Base-by-base conservation (phyloP, 1,284 basidiomycete genomes). In the Tylopilus orsonianus region DNA sequence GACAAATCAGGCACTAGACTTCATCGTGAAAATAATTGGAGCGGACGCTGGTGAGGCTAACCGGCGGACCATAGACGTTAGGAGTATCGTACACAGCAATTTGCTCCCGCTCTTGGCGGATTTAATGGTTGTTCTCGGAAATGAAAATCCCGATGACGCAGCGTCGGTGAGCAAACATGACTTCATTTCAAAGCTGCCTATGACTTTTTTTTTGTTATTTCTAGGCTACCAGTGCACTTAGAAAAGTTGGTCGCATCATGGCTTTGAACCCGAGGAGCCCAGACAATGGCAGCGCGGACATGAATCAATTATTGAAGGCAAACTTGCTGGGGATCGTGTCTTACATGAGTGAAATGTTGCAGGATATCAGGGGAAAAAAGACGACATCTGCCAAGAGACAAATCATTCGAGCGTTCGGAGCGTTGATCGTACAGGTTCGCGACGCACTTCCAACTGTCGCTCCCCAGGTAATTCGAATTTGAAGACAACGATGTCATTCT, bases 251-350 rank as follows among this genome's bases (percentile, higher is more conserved):
- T 53, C 63, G 64, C 38, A 61, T 70, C 36, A 54, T 75, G 59
- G 59, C 58, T 20, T 24, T 24, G 9, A 40, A 59, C 52, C 56
- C 53, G 40, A 57, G 61, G 3, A 59, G 59, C 48, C 53, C 48
- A 40, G 47, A 55, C 34, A 52, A 56, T 48, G 33, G 65, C 61
- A 49, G 56, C 34, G 52, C 59, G 14, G 73, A 80, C 51, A 66
- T 89, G 30, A 74, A 77, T 13, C 63, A 65, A 0, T 85, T 93
- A 53, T 73, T 95, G 47, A 84, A 85, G 65, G 72, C 71, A 8
- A 78, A 91, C 57, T 85, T 94, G 72, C 77, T 95, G 8, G 93
- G 90, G 5, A 75, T 95, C 45, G 84, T 96, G 18, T 83, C 88
- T 0, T 75, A 84, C 50, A 76, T 95, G 58, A 93, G 87, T 52